Evolutionary conservation across 169 alveolate genomes (phyloP).

Genomic region (Plasmodium malariae): DNA sequence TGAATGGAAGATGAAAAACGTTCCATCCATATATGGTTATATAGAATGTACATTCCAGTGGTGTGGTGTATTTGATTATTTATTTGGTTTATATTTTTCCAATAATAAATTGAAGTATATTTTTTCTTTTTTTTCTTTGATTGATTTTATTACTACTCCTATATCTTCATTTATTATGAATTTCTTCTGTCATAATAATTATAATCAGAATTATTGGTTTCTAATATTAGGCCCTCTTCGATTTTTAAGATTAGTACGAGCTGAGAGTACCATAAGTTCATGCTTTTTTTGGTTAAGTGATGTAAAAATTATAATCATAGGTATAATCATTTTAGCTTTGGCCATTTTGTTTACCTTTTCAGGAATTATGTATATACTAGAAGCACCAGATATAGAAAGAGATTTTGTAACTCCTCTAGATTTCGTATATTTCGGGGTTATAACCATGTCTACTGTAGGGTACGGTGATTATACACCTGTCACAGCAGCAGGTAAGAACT

Average conservation of each 20-base stretch:
- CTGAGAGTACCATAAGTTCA: constrained; percentile 82
- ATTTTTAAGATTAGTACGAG: constrained; percentile 82
- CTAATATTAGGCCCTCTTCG: constrained; percentile 82
- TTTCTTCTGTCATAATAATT: constrained; percentile 36
- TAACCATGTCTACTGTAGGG: constrained; percentile 88
- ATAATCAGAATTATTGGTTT: constrained; percentile 78
- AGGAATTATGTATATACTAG: constrained; percentile 85
- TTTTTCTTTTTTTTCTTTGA: constrained; percentile 82
- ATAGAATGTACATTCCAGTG: constrained; percentile 85
- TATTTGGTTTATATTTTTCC: constrained; percentile 79
- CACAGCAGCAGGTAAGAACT: constrained; percentile 78
- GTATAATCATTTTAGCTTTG: constrained; percentile 82
- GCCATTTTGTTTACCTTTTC: constrained; percentile 85
- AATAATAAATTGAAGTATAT: constrained; percentile 77
- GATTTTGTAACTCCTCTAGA: constrained; percentile 82
- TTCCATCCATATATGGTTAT: constrained; percentile 81
- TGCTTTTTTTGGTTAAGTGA: constrained; percentile 84
- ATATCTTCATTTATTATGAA: constrained; percentile 79
- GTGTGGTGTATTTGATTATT: constrained; percentile 79
- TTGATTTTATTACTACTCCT: constrained; percentile 86
- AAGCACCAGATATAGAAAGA: constrained; percentile 81
- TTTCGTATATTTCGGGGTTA: constrained; percentile 85
- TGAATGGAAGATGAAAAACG: constrained; percentile 81
- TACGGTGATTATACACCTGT: constrained; percentile 86
- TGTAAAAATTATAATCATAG: constrained; percentile 83